phyloP scores from a whole-genome alignment of 495 filamentous ascomycete genomes.

The Elasticomyces elasticus region DNA sequence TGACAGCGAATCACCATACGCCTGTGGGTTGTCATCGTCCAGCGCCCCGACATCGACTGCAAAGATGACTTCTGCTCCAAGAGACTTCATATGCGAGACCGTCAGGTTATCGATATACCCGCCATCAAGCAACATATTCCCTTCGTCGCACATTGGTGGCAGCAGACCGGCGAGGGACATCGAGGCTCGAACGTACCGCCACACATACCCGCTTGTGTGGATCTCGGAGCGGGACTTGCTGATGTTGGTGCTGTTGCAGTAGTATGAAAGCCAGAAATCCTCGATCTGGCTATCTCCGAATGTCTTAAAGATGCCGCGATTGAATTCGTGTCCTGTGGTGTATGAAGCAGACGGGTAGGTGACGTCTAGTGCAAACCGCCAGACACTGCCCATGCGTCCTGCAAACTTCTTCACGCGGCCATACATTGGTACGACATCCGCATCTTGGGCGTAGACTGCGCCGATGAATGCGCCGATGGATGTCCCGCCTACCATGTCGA shows the following conservation, averaged over 20 bases:
- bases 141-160: constrained; percentile 91
- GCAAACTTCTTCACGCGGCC: constrained; percentile 94
- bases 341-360: constrained; percentile 87
- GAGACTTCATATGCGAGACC: constrained; percentile 89
- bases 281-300: constrained; percentile 95
- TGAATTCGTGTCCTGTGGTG: constrained; percentile 97
- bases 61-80: constrained; percentile 89
- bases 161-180: constrained; percentile 92
- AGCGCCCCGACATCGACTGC: constrained; percentile 88
- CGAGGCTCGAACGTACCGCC: constrained; percentile 89
- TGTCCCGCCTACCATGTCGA: constrained; percentile 91
- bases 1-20: constrained; percentile 87
- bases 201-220: constrained; percentile 90
- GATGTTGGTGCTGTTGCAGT: constrained; percentile 98
- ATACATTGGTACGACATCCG: constrained; percentile 94
- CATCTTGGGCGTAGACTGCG: constrained; percentile 88
- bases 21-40: constrained; percentile 82
- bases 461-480: constrained; percentile 98
- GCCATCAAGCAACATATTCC: constrained; percentile 89
- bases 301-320: constrained; percentile 96
- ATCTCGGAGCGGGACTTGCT: constrained; percentile 78
- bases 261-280: constrained; percentile 97
- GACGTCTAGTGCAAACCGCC: constrained; percentile 89
- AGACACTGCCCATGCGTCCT: constrained; percentile 92
- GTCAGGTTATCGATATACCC: constrained; percentile 97